These are phyloP conservation scores for Solanum phureja DNA, from an alignment of 257 asterid species.

Conservation along the genomic window DNA sequence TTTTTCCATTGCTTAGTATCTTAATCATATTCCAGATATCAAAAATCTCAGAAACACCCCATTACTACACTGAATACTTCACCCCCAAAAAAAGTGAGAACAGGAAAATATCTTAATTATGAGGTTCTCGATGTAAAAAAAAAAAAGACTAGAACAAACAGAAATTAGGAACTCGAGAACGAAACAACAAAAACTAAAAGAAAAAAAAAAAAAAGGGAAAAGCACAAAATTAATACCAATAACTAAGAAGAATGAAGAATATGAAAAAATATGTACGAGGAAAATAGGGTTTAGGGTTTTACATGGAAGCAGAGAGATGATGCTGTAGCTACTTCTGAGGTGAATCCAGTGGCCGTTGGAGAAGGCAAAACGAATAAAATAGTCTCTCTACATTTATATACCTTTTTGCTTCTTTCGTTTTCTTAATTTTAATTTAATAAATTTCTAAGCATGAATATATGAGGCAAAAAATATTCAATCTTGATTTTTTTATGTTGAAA, in stretches of 20 bases:
- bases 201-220: background rate
- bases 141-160: background rate
- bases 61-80: background rate
- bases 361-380: background rate
- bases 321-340: background rate
- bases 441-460: background rate
- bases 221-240: background rate
- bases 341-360: background rate
- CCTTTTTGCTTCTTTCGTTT: background rate
- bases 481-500: background rate
- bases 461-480: background rate
- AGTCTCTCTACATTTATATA: background rate
- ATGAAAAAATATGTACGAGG: background rate
- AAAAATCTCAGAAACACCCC: background rate
- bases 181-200: background rate
- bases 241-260: background rate
- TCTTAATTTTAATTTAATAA: no score
- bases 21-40: background rate
- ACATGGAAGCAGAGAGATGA: background rate
- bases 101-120: background rate
- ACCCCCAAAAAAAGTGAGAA: background rate
- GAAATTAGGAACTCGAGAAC: background rate
- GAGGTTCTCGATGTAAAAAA: background rate
- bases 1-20: background rate
- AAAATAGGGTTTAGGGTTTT: background rate